These are phyloP conservation scores for Starmera quercuum DNA, from an alignment of 805 yeast genomes.

Conservation along the genomic window DNA sequence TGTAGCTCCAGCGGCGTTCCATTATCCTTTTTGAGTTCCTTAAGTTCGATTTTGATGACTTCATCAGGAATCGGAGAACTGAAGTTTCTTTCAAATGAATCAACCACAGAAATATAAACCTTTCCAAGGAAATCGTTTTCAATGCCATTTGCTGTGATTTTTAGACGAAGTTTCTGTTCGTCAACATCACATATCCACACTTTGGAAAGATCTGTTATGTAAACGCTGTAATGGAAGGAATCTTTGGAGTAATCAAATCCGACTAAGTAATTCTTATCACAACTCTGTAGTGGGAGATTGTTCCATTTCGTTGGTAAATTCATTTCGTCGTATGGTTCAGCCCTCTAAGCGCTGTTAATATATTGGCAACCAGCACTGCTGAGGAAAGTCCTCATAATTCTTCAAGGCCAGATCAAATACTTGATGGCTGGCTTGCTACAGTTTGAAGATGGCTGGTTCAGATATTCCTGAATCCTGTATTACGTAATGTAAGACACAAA, in stretches of 20 bases:
- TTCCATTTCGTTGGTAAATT: slow-evolving; percentile 1
- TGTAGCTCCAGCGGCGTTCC: slow-evolving; percentile 13
- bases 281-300: neutral
- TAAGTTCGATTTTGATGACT: slow-evolving; percentile 3
- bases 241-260: slow-evolving; percentile 12
- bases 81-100: slow-evolving; percentile 10
- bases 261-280: slow-evolving; percentile 8
- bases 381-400: no score
- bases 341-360: no score
- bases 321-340: slow-evolving; percentile 14
- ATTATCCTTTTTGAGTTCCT: slow-evolving; percentile 9
- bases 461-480: no score
- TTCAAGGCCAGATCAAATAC: no score
- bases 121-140: slow-evolving; percentile 5
- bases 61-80: slow-evolving; percentile 2
- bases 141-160: slow-evolving; percentile 11
- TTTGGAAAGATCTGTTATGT: slow-evolving; percentile 15
- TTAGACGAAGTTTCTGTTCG: slow-evolving; percentile 6
- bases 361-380: no score
- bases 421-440: no score
- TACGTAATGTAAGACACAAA: no score
- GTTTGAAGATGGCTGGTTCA: no score
- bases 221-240: slow-evolving; percentile 7
- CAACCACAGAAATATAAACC: slow-evolving; percentile 8
- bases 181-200: slow-evolving; percentile 18